Evolutionary conservation across 768 basidiomycete genomes (phyloP).

Genomic region (Boletus vinaceobasis): DNA sequence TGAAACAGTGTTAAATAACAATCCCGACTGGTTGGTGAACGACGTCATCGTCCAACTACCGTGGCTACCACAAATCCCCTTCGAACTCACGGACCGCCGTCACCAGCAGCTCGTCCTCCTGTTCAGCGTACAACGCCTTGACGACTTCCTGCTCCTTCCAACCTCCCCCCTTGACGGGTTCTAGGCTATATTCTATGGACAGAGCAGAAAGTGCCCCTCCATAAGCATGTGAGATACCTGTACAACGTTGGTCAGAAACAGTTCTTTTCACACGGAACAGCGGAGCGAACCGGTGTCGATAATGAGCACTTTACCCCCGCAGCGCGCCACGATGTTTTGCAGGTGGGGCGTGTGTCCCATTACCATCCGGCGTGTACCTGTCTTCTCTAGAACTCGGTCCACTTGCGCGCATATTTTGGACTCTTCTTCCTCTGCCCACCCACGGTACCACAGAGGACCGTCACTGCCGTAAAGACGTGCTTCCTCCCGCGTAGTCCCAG

Average conservation of each 20-base stretch:
- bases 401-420: conserved; percentile 67
- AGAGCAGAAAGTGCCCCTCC: conserved; percentile 90
- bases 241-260: conserved; percentile 6
- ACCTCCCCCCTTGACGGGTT: conserved; percentile 45
- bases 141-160: conserved; percentile 37
- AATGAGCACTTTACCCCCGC: conserved; percentile 89
- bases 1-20: conserved; percentile 21
- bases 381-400: conserved; percentile 63
- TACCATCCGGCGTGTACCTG: conserved; percentile 84
- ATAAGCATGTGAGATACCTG: conserved; percentile 93
- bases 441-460: conserved; percentile 94
- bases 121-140: conserved; percentile 34
- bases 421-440: conserved; percentile 80
- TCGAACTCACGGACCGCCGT: conserved; percentile 24
- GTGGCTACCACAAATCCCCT: conserved; percentile 19
- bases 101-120: conserved; percentile 29
- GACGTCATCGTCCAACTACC: conserved; percentile 21
- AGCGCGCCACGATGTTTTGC: conserved; percentile 78
- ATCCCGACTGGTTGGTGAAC: conserved; percentile 5
- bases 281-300: conserved; percentile 79
- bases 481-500: conserved; percentile 63
- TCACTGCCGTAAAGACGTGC: conserved; percentile 65
- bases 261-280: neutral
- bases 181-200: conserved; percentile 80
- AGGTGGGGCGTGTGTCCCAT: conserved; percentile 98